A percentile compares a stretch with the other conserved stretches of the same genome.
Conservation (phyloP, 768 basidiomycete species). For the Russula compacta region DNA sequence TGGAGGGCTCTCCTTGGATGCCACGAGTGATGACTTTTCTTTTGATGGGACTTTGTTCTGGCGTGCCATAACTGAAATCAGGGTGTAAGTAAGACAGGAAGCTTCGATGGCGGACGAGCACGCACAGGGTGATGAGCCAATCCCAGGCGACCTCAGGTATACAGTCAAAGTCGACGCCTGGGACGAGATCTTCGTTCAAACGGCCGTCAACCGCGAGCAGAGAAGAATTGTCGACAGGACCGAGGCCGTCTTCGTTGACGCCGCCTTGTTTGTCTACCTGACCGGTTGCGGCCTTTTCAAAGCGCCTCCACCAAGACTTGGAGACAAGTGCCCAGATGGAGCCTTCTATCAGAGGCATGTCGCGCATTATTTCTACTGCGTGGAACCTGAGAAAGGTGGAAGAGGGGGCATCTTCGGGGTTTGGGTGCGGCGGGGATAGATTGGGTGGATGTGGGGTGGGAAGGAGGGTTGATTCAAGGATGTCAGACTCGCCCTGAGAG, state of each 20-base stretch:
- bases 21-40: conserved; percentile 62
- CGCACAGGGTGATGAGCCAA: conserved; percentile 60
- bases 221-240: conserved; percentile 65
- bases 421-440: not conserved
- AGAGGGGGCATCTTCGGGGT: conserved; percentile 11
- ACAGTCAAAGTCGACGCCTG: conserved; percentile 65
- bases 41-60: conserved; percentile 43
- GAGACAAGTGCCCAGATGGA: conserved; percentile 77
- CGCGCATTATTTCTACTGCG: conserved; percentile 40
- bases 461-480: conserved; percentile 9
- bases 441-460: not conserved
- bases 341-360: conserved; percentile 45
- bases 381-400: conserved; percentile 36
- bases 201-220: conserved; percentile 49
- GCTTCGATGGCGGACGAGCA: conserved; percentile 13
- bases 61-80: conserved; percentile 59
- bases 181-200: conserved; percentile 39
- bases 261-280: conserved; percentile 58
- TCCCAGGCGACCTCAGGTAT: conserved; percentile 68
- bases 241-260: conserved; percentile 52
- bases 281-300: conserved; percentile 64
- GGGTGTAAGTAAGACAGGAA: not conserved
- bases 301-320: conserved; percentile 63
- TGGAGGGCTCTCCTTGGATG: conserved; percentile 35
- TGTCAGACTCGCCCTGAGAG: conserved; percentile 26